Conservation (phyloP, 2,329 filamentous ascomycete species). For the Cladobotryum mycophilum region DNA sequence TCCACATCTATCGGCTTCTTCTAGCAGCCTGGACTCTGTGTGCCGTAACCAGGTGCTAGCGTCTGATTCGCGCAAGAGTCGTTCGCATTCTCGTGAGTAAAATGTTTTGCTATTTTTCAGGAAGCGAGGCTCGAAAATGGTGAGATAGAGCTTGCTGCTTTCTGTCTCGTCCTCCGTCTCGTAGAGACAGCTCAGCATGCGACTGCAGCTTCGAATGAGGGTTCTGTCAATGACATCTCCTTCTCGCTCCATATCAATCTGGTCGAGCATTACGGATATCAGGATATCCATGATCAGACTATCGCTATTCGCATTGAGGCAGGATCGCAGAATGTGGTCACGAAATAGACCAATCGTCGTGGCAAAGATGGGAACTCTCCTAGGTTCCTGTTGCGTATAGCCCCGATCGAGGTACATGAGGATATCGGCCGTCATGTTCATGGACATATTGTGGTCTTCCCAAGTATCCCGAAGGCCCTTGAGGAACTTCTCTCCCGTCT, state of each 20-base stretch:
- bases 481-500: constrained; percentile 78
- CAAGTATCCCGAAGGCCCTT: constrained; percentile 69
- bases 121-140: constrained; percentile 74
- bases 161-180: constrained; percentile 74
- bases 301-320: constrained; percentile 38
- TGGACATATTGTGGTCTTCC: constrained; percentile 84
- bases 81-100: constrained; percentile 69
- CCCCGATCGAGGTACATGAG: constrained; percentile 96
- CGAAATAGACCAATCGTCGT: constrained; percentile 83
- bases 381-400: constrained; percentile 59
- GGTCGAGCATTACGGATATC: constrained; percentile 76
- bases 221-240: constrained; percentile 83
- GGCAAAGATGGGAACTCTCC: constrained; percentile 72
- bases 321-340: constrained; percentile 70
- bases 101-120: constrained; percentile 64
- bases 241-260: constrained; percentile 86
- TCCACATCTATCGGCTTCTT: constrained; percentile 76
- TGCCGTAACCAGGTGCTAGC: constrained; percentile 76
- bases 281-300: constrained; percentile 65
- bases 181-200: constrained; percentile 87
- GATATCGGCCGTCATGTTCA: constrained; percentile 95
- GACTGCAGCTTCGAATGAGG: constrained; percentile 73
- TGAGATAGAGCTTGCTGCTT: constrained; percentile 74
- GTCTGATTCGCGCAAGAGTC: constrained; percentile 69
- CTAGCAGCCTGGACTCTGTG: constrained; percentile 64